These are phyloP conservation scores for Aspergillus aculeatus DNA, from an alignment of 2,329 filamentous ascomycete genomes.

Conservation along the genomic window DNA sequence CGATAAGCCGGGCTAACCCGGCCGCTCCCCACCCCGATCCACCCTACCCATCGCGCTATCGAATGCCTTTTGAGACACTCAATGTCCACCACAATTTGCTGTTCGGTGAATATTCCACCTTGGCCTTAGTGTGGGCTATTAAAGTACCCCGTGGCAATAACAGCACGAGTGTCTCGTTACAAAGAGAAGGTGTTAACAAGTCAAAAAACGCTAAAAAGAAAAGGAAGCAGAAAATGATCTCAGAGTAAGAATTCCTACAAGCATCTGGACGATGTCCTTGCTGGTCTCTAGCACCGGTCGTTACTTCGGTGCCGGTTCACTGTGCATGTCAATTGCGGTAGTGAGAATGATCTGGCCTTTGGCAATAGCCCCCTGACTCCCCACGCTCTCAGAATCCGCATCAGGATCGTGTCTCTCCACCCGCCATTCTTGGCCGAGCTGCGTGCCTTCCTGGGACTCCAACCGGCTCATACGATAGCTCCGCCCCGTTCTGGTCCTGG, in stretches of 20 bases:
- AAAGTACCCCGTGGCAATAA: too few relatives aligned
- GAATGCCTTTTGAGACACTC: neutral
- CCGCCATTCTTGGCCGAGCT: neutral
- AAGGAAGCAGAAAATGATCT: too few relatives aligned
- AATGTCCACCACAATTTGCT: neutral
- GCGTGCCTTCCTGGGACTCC: neutral
- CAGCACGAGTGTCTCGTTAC: neutral
- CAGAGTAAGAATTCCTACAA: neutral
- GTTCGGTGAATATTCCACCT: too few relatives aligned
- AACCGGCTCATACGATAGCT: slow-evolving; percentile 6
- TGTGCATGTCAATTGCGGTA: slow-evolving; percentile 7
- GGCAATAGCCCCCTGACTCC: slow-evolving; percentile 2
- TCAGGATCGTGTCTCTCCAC: neutral
- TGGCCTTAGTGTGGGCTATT: too few relatives aligned
- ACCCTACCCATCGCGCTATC: too few relatives aligned
- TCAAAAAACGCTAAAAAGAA: neutral
- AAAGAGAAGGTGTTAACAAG: neutral
- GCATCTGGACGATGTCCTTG: neutral
- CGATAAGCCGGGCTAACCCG: neutral
- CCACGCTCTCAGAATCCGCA: slow-evolving; percentile 5
- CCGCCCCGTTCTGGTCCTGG: neutral
- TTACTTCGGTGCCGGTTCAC: neutral
- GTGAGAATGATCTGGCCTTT: slow-evolving; percentile 9
- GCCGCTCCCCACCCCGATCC: neutral
- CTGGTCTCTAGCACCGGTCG: neutral